These are phyloP conservation scores for Chondrus crispus DNA, from an alignment of 23 red algal species.

Conservation along the genomic window DNA sequence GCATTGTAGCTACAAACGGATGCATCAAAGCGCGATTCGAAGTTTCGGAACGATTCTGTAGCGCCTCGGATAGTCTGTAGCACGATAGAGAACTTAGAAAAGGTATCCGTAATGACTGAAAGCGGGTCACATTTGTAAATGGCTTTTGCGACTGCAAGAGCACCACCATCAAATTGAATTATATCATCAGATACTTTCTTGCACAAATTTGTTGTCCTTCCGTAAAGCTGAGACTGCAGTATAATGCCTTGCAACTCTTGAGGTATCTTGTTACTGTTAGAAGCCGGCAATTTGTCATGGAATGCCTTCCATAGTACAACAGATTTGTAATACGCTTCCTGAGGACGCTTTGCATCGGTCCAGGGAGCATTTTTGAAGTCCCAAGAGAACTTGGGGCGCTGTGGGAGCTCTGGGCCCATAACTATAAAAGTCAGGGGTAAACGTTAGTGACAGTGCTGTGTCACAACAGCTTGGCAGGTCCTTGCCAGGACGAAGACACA, in stretches of 20 bases:
- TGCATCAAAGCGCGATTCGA: background rate
- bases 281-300: background rate
- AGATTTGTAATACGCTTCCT: background rate
- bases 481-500: too few relatives aligned
- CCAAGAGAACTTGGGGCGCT: too few relatives aligned
- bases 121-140: background rate
- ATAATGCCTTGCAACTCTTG: background rate
- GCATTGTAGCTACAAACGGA: background rate
- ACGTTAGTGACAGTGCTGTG: too few relatives aligned
- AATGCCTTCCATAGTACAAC: background rate
- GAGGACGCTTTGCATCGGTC: too few relatives aligned
- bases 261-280: background rate
- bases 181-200: background rate
- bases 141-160: background rate
- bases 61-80: background rate
- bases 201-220: background rate
- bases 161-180: background rate
- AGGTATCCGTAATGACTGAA: conserved; percentile 13
- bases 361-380: too few relatives aligned
- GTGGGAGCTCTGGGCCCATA: too few relatives aligned
- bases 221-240: background rate
- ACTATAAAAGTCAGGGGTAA: too few relatives aligned
- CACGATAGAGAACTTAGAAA: background rate
- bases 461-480: too few relatives aligned
- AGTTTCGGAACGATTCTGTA: conserved; percentile 7